Evolutionary conservation across 345 rosid genomes (phyloP).

Genomic region (Lagerstroemia speciosa): DNA sequence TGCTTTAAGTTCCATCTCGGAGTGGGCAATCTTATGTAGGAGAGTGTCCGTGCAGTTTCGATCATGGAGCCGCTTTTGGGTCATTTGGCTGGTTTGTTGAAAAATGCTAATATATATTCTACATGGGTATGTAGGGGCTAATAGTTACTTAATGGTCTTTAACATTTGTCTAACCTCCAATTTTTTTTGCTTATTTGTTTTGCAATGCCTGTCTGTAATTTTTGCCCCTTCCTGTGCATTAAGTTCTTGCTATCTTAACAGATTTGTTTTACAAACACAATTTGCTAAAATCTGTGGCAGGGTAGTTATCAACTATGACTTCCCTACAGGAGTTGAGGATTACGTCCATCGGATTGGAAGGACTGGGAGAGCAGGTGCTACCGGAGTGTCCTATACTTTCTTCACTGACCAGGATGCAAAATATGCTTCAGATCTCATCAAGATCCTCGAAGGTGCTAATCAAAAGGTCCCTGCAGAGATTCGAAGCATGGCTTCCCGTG

Average conservation of each 20-base stretch:
- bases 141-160: too few species aligned
- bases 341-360: conserved; percentile 98
- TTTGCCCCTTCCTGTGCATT: background rate
- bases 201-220: background rate
- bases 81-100: too few species aligned
- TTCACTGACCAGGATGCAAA: conserved; percentile 87
- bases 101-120: too few species aligned
- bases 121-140: too few species aligned
- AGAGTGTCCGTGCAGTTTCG: too few species aligned
- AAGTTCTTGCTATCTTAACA: background rate
- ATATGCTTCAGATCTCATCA: conserved; percentile 77
- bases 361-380: conserved; percentile 97
- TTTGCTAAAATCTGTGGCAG: conserved; percentile 26
- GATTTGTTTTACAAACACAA: background rate
- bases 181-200: too few species aligned
- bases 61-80: too few species aligned
- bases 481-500: conserved; percentile 78
- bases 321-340: conserved; percentile 95
- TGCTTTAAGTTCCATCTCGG: too few species aligned
- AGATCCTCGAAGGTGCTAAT: conserved; percentile 87
- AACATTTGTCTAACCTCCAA: too few species aligned
- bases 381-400: conserved; percentile 77
- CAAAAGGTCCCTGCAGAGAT: conserved; percentile 80
- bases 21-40: too few species aligned
- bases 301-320: conserved; percentile 92